A percentile compares a stretch with the other conserved stretches of the same genome.
phyloP scores from a whole-genome alignment of 164 flowering plant species.

The Berberis vulgaris region DNA sequence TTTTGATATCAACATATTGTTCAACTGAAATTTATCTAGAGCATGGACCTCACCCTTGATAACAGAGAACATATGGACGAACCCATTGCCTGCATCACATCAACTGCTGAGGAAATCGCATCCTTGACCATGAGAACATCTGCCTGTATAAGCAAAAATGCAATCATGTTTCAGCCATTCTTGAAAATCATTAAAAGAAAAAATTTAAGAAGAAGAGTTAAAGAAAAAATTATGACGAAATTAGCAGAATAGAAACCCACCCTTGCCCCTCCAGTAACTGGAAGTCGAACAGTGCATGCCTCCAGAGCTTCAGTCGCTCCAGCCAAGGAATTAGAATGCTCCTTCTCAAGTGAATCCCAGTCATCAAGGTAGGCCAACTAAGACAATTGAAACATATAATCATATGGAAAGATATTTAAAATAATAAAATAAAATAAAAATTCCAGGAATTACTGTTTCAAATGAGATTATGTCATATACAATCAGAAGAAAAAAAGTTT shows the following conservation, averaged over 20 bases:
- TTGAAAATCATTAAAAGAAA: background rate
- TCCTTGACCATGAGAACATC: conserved; percentile 51
- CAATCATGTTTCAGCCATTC: conserved; percentile 3
- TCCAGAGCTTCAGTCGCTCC: conserved; percentile 65
- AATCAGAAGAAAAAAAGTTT: too few relatives aligned
- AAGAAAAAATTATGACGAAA: conserved; percentile 25
- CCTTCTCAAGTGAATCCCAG: conserved; percentile 70
- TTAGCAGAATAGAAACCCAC: conserved; percentile 27
- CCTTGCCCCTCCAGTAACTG: conserved; percentile 76
- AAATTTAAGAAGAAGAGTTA: too few relatives aligned
- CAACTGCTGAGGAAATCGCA: conserved; percentile 72
- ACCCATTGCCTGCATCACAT: conserved; percentile 81
- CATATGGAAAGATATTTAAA: conserved; percentile 6
- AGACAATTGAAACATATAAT: background rate
- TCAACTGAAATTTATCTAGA: too few relatives aligned
- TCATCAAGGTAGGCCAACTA: conserved; percentile 65
- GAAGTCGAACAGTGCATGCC: conserved; percentile 78
- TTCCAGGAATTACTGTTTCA: too few relatives aligned
- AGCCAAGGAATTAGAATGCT: conserved; percentile 57
- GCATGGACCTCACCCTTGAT: conserved; percentile 41
- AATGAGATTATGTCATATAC: too few relatives aligned
- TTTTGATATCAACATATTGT: too few relatives aligned
- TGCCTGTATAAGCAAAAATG: conserved; percentile 41
- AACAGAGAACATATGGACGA: conserved; percentile 54
- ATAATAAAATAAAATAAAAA: conserved; percentile 10